Percentiles rank a stretch among this genome's conserved stretches.
Evolutionary conservation across 257 asterid genomes (phyloP).

Genomic region (Anisodus acutangulus): DNA sequence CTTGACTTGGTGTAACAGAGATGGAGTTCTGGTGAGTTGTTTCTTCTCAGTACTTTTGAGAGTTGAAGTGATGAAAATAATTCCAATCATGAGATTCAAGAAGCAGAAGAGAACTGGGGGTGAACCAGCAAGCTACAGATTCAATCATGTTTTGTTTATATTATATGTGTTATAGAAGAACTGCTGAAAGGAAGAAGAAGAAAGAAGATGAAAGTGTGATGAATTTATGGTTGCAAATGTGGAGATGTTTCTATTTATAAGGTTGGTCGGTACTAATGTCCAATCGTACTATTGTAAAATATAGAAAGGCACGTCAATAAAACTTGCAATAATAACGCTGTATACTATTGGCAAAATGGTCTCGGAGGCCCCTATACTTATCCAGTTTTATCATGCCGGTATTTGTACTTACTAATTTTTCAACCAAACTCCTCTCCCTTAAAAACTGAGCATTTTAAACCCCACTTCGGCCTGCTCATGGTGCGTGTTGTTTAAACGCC

Average conservation of each 20-base stretch:
- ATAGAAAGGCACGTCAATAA: neutral
- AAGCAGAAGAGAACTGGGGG: conserved; percentile 68
- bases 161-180: neutral
- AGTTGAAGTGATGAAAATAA: conserved; percentile 49
- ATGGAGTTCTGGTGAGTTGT: conserved; percentile 30
- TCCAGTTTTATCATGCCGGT: too few species aligned
- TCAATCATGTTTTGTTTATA: conserved; percentile 10
- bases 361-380: too few species aligned
- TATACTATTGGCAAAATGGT: too few species aligned
- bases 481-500: too few species aligned
- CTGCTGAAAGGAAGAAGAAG: neutral
- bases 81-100: conserved; percentile 54
- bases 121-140: conserved; percentile 47
- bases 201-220: neutral
- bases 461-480: too few species aligned
- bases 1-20: conserved; percentile 41
- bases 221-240: neutral
- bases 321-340: too few species aligned
- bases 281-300: neutral
- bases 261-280: neutral
- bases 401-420: too few species aligned
- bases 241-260: neutral
- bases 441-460: too few species aligned
- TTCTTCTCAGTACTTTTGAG: conserved; percentile 37
- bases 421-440: too few species aligned